Evolutionary conservation across 2,329 filamentous ascomycete species (phyloP).

Genomic region (Apiospora saccharicola): DNA sequence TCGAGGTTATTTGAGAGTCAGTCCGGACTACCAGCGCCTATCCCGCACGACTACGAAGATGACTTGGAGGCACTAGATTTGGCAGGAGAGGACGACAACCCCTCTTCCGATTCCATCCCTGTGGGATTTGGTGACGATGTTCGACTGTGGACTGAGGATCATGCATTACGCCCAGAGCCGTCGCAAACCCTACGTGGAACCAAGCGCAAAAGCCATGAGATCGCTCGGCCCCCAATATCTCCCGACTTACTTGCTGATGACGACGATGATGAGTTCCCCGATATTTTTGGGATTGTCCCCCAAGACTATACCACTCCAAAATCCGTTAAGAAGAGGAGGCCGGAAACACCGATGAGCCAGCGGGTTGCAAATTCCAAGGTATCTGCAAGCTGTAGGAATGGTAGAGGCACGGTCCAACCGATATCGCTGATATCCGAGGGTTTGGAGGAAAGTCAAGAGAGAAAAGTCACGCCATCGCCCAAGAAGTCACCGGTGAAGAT

Average conservation of each 20-base stretch:
- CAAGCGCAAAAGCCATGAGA: slow-evolving; percentile 62
- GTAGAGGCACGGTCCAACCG: neutral
- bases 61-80: slow-evolving; percentile 45
- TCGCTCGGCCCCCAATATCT: slow-evolving; percentile 43
- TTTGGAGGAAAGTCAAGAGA: neutral
- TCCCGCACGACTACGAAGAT: slow-evolving; percentile 38
- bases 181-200: slow-evolving; percentile 48
- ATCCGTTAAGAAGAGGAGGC: slow-evolving; percentile 38
- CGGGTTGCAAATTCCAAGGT: neutral
- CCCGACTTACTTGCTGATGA: slow-evolving; percentile 38
- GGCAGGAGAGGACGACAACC: slow-evolving; percentile 39
- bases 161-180: slow-evolving; percentile 48
- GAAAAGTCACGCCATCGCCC: neutral
- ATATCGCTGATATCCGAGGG: slow-evolving; percentile 11
- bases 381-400: slow-evolving; percentile 12
- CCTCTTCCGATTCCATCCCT: slow-evolving; percentile 36
- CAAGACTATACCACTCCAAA: slow-evolving; percentile 48
- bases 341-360: slow-evolving; percentile 31
- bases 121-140: slow-evolving; percentile 41
- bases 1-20: slow-evolving; percentile 30
- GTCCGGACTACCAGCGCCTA: slow-evolving; percentile 38
- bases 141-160: slow-evolving; percentile 53
- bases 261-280: slow-evolving; percentile 59
- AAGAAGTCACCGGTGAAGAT: neutral
- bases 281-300: slow-evolving; percentile 56